These are phyloP conservation scores for Capsella rubella DNA, from an alignment of 441 rosid species.

Conservation along the genomic window DNA sequence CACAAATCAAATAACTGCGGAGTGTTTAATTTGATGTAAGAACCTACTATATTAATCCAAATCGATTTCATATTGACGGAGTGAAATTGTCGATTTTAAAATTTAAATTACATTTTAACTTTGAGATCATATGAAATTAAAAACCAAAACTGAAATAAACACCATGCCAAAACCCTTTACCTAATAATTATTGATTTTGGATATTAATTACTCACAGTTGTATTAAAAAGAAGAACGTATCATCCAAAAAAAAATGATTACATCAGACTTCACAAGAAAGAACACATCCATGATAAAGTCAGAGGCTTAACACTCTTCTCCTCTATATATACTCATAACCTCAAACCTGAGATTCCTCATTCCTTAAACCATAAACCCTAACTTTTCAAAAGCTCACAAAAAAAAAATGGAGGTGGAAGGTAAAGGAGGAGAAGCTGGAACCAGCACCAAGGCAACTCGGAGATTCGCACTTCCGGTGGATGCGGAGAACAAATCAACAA, in stretches of 20 bases:
- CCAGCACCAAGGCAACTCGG: conserved; percentile 23
- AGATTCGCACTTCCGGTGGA: conserved; percentile 76
- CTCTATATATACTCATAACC: conserved; percentile 37
- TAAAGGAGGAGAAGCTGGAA: conserved; percentile 41
- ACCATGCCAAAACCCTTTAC: too few species aligned
- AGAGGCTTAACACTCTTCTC: conserved; percentile 16
- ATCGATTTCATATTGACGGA: too few species aligned
- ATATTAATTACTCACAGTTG: too few species aligned
- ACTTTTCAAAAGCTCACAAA: background rate
- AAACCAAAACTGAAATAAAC: too few species aligned
- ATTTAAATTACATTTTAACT: too few species aligned
- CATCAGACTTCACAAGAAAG: conserved; percentile 24
- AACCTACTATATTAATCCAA: too few species aligned
- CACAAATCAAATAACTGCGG: too few species aligned
- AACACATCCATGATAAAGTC: conserved; percentile 31
- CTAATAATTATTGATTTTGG: too few species aligned
- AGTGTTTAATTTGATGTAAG: too few species aligned
- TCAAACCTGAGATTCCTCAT: conserved; percentile 11
- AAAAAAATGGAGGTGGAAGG: conserved; percentile 45
- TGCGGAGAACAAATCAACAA: conserved; percentile 73
- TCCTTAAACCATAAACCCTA: conserved; percentile 13
- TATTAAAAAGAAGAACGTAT: background rate
- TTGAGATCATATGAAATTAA: too few species aligned
- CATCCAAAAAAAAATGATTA: background rate
- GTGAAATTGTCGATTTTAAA: too few species aligned